Evolutionary conservation across 1,139 yeast genomes (phyloP).

Genomic region (Debaryomycetaceae sp.): DNA sequence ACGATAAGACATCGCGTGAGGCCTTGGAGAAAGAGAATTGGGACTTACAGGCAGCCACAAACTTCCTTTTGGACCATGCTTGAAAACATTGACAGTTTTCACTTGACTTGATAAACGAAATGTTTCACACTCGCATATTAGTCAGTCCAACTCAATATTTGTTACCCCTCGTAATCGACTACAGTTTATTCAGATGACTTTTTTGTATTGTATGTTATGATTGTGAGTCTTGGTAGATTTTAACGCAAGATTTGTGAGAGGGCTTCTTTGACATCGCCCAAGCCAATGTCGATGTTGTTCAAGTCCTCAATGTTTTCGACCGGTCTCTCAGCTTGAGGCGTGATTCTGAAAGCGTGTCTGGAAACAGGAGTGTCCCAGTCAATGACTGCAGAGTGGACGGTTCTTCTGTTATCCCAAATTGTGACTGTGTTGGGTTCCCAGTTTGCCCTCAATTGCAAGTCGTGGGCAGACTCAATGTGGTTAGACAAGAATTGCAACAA

Average conservation of each 20-base stretch:
- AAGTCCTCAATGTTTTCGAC: conserved; percentile 31
- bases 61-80: conserved; percentile 71
- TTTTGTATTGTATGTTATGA: conserved; percentile 1
- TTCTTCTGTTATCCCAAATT: conserved; percentile 46
- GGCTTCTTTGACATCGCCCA: conserved; percentile 37
- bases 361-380: conserved; percentile 40
- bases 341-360: conserved; percentile 42
- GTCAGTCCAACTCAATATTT: conserved; percentile 1
- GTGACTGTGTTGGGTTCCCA: conserved; percentile 58
- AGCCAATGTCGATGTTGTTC: conserved; percentile 30
- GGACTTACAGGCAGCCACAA: conserved; percentile 82
- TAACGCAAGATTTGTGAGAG: not conserved
- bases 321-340: conserved; percentile 48
- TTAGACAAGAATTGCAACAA: conserved; percentile 47
- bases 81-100: conserved; percentile 12
- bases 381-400: conserved; percentile 38
- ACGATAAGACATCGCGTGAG: conserved; percentile 53
- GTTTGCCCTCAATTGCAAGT: conserved; percentile 52
- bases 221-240: not conserved
- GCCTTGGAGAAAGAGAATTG: conserved; percentile 71
- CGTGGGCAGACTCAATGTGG: conserved; percentile 44
- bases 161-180: not conserved
- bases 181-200: not conserved
- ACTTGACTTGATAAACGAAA: not conserved
- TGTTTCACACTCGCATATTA: not conserved